phyloP scores from a whole-genome alignment of 768 basidiomycete species.

The Russula compacta region DNA sequence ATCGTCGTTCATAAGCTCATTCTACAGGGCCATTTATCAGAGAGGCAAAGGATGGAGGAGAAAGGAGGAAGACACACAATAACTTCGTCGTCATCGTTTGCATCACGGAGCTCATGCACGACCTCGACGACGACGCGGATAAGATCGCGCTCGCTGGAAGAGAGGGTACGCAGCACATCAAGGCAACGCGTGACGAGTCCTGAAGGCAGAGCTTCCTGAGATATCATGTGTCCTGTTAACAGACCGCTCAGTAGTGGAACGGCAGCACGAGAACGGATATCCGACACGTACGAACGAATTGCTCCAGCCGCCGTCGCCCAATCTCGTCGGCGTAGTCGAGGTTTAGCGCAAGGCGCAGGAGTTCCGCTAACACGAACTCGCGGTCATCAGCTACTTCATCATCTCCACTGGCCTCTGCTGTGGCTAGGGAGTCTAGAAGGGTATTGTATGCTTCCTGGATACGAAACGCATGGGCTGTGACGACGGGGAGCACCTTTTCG shows the following conservation, averaged over 20 bases:
- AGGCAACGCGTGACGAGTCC: slow-evolving; percentile 63
- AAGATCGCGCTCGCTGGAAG: slow-evolving; percentile 70
- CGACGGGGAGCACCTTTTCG: slow-evolving; percentile 70
- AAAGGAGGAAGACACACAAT: slow-evolving; percentile 7
- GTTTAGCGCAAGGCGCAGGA: slow-evolving; percentile 68
- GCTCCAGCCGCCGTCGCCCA: slow-evolving; percentile 80
- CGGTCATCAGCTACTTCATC: slow-evolving; percentile 34
- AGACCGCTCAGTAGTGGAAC: not conserved
- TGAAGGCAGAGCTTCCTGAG: slow-evolving; percentile 59
- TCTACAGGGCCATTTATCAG: slow-evolving; percentile 11
- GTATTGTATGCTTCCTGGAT: slow-evolving; percentile 66
- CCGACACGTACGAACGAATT: slow-evolving; percentile 60
- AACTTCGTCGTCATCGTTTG: slow-evolving; percentile 34
- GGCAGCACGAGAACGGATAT: not conserved
- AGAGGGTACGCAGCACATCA: slow-evolving; percentile 70
- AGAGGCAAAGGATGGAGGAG: not conserved
- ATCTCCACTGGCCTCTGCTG: slow-evolving; percentile 28
- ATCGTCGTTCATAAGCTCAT: slow-evolving; percentile 26
- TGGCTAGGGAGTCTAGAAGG: slow-evolving; percentile 37
- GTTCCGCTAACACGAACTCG: slow-evolving; percentile 69
- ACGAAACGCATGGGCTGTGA: slow-evolving; percentile 68
- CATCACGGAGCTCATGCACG: slow-evolving; percentile 68
- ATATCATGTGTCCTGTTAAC: slow-evolving; percentile 67
- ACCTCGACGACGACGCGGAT: slow-evolving; percentile 86
- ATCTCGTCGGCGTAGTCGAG: slow-evolving; percentile 91